These are phyloP conservation scores for Globisporangium abappressorium DNA, from an alignment of 352 stramenopile species.

Conservation along the genomic window DNA sequence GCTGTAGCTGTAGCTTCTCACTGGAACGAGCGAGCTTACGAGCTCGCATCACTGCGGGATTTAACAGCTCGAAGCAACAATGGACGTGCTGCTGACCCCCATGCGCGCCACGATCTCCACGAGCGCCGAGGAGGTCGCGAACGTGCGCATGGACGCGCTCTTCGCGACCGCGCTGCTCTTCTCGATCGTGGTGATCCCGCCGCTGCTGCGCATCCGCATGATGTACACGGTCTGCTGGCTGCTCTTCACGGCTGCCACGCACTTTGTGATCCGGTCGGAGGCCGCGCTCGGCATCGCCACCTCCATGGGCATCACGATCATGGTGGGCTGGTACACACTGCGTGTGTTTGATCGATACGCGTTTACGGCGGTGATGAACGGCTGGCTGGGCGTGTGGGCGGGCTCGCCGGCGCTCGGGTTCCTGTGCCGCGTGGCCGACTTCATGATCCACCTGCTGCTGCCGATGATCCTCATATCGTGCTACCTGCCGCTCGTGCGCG, in stretches of 20 bases:
- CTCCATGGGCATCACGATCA: conserved; percentile 81
- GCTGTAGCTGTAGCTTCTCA: too few species aligned
- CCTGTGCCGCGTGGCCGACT: conserved; percentile 51
- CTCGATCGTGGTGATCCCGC: conserved; percentile 47
- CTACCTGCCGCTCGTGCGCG: conserved; percentile 66
- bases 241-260: conserved; percentile 52
- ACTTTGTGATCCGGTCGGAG: conserved; percentile 44
- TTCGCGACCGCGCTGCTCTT: conserved; percentile 59
- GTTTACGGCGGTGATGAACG: conserved; percentile 70
- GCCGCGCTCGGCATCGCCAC: conserved; percentile 69
- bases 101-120: conserved; percentile 12
- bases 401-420: conserved; percentile 62
- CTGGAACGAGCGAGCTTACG: too few species aligned
- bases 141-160: conserved; percentile 41
- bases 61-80: conserved; percentile 1
- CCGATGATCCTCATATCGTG: conserved; percentile 75
- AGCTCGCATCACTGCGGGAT: background rate
- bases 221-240: conserved; percentile 85
- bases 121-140: conserved; percentile 13
- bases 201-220: conserved; percentile 54
- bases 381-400: conserved; percentile 76
- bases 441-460: conserved; percentile 63
- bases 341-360: conserved; percentile 76
- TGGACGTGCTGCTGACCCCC: conserved; percentile 30
- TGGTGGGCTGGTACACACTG: conserved; percentile 84